Evolutionary conservation across 2,329 filamentous ascomycete species (phyloP).

Genomic region (Zasmidium angulare): DNA sequence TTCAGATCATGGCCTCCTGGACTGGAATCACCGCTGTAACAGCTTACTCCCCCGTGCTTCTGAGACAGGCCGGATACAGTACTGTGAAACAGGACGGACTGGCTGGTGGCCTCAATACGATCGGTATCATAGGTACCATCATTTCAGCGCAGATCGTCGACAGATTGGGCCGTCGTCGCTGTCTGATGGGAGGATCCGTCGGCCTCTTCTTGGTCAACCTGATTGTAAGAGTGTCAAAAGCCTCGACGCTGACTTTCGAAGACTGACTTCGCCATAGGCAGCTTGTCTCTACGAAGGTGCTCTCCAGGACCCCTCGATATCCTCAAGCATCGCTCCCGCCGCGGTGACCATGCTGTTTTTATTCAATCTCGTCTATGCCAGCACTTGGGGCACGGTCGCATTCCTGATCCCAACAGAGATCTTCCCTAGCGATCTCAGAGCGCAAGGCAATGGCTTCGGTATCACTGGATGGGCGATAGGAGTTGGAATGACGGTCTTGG

Average conservation of each 20-base stretch:
- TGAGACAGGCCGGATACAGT: conserved; percentile 32
- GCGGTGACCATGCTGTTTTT: conserved; percentile 50
- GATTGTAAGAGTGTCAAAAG: not conserved
- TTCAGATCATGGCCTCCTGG: conserved; percentile 25
- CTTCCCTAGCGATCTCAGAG: conserved; percentile 56
- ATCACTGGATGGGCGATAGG: conserved; percentile 62
- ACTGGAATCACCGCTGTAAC: conserved; percentile 31
- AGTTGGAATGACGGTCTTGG: conserved; percentile 51
- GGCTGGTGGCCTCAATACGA: conserved; percentile 29
- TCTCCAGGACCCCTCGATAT: conserved; percentile 36
- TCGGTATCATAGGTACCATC: conserved; percentile 30
- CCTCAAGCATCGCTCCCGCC: conserved; percentile 43
- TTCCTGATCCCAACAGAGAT: conserved; percentile 48
- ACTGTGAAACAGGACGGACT: conserved; percentile 31
- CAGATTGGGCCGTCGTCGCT: conserved; percentile 38
- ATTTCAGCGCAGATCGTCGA: conserved; percentile 38
- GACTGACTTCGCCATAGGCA: too few species aligned
- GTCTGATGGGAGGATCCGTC: conserved; percentile 37
- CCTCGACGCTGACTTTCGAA: too few species aligned
- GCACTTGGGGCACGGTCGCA: conserved; percentile 51
- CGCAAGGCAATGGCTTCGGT: conserved; percentile 60
- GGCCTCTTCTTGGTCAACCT: not conserved
- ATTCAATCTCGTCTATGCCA: conserved; percentile 55
- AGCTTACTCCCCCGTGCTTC: conserved; percentile 30
- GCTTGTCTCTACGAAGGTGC: conserved; percentile 42